Base-by-base conservation (phyloP, 2,329 filamentous ascomycete species). In the Lasiodiplodia gonubiensis region DNA sequence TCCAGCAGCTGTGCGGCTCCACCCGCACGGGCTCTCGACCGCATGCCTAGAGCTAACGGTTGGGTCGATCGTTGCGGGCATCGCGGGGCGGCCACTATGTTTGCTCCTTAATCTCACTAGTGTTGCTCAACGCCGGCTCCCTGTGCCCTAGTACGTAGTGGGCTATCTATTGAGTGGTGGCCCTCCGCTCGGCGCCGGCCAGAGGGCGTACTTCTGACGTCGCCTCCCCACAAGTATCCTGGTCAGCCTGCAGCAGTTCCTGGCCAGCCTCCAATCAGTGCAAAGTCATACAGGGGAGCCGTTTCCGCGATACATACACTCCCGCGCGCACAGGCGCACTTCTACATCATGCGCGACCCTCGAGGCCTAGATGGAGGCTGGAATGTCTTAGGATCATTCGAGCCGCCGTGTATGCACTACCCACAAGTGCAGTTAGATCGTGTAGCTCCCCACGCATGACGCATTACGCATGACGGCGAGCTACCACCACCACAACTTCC, bases 181-280 rank as follows among this genome's bases (percentile, higher is more conserved):
- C n/a, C 33, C 30, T 39, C 14, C 53, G 7, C 23, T 12, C 12
- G 49, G 8, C 30, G 49, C 49, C 30, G n/a, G 37, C 53, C 30
- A 27, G 18, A 25, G 42, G 12, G 33, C 54, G 37, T 46, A 11
- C n/a, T 42, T 55, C 53, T 55, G 54, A 59, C 54, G 54, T 59
- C 23, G 37, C 3, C 23, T 27, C 54, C 54, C 54, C 54, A 59
- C 54, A 35, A 25, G n/a, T 21, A 23, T 42, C 33, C 54, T 21
- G n/a, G 21, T 52, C 49, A 23, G 21, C 21, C 35, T 37, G 35
- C 54, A 42, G 14, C 35, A 59, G 23, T 35, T 46, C 35, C 39
- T 37, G 33, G 14, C 42, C 37, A 14, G 54, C 35, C 16, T 59
- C 54, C 35, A 27, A 25, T 25, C 39, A 35, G 33, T 23, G 42